phyloP scores from a whole-genome alignment of 2,329 filamentous ascomycete species.

The Apiospora phragmitis region DNA sequence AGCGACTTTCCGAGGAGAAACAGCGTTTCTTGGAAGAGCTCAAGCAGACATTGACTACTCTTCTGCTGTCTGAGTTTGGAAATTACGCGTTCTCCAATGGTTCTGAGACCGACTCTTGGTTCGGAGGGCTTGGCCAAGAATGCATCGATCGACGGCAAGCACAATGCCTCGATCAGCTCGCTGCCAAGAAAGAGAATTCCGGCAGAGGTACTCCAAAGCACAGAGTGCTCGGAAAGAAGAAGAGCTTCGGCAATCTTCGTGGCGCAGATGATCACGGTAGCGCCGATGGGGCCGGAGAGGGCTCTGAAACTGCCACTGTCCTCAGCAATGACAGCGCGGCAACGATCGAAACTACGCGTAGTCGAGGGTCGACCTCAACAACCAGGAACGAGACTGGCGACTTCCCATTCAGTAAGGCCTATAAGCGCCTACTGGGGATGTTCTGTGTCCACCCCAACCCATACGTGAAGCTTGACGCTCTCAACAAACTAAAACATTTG shows the following conservation, averaged over 20 bases:
- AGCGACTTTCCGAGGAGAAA: slow-evolving; percentile 67
- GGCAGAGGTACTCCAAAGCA: slow-evolving; percentile 47
- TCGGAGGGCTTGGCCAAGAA: slow-evolving; percentile 66
- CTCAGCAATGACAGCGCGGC: slow-evolving; percentile 44
- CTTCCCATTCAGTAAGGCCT: slow-evolving; percentile 81
- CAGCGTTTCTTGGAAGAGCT: slow-evolving; percentile 75
- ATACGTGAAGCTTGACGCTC: slow-evolving; percentile 77
- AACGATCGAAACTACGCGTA: slow-evolving; percentile 39
- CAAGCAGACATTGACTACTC: slow-evolving; percentile 76
- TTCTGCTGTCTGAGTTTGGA: slow-evolving; percentile 87
- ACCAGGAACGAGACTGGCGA: slow-evolving; percentile 44
- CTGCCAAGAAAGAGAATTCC: slow-evolving; percentile 44
- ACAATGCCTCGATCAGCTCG: slow-evolving; percentile 43
- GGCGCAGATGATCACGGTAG: slow-evolving; percentile 43
- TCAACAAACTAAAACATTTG: slow-evolving; percentile 81
- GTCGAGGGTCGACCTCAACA: slow-evolving; percentile 21
- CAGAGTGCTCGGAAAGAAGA: slow-evolving; percentile 62
- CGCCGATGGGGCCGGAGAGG: slow-evolving; percentile 37
- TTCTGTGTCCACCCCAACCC: slow-evolving; percentile 91
- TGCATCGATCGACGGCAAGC: slow-evolving; percentile 64
- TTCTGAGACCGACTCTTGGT: slow-evolving; percentile 92
- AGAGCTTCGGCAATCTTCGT: slow-evolving; percentile 67
- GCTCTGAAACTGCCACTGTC: slow-evolving; percentile 36
- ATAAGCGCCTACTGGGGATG: slow-evolving; percentile 75
- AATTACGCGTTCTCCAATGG: slow-evolving; percentile 83